A percentile compares a stretch with the other conserved stretches of the same genome.
Conservation (phyloP, 305 asterid species). For the Fraxinus platypoda region DNA sequence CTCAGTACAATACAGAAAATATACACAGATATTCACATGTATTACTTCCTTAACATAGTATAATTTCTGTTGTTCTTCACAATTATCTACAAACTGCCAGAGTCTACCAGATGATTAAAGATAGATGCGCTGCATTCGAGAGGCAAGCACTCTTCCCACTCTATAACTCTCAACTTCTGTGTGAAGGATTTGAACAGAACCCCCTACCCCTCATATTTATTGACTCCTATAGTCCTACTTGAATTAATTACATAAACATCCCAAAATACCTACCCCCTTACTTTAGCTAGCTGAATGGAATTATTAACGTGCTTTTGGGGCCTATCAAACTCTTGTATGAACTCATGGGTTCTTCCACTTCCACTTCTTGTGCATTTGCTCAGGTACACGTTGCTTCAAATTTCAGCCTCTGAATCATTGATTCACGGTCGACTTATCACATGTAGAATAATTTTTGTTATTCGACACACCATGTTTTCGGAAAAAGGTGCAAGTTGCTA, state of each 20-base stretch:
- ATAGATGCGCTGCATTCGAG: neutral
- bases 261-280: neutral
- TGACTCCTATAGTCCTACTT: neutral
- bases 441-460: neutral
- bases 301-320: neutral
- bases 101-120: neutral
- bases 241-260: neutral
- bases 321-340: neutral
- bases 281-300: neutral
- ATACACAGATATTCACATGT: neutral
- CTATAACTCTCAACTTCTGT: neutral
- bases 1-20: neutral
- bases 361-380: neutral
- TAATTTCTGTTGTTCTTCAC: neutral
- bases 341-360: neutral
- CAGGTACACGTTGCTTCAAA: neutral
- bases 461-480: neutral
- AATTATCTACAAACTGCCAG: neutral
- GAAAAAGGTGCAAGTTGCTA: neutral
- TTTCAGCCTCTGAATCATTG: neutral
- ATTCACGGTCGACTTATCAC: neutral
- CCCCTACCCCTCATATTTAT: neutral
- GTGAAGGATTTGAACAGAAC: neutral
- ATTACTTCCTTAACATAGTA: neutral
- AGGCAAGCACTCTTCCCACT: neutral